phyloP scores from a whole-genome alignment of 495 filamentous ascomycete species.

The Recurvomyces mirabilis region DNA sequence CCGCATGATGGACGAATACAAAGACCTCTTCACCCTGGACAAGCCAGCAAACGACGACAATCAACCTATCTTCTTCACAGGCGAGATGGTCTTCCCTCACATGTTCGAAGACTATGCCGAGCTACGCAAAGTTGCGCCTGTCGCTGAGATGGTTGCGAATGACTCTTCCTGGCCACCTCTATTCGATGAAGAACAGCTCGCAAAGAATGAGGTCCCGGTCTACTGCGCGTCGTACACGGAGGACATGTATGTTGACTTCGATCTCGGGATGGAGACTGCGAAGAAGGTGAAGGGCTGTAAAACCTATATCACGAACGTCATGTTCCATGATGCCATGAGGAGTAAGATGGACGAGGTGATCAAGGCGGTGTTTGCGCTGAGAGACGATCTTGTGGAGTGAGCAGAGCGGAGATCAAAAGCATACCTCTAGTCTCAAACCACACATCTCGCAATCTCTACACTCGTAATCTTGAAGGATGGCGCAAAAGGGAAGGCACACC shows the following conservation, averaged over 20 bases:
- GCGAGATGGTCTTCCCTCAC: conserved; percentile 82
- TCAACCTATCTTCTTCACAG: conserved; percentile 67
- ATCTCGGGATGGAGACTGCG: conserved; percentile 60
- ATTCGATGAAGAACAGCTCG: conserved; percentile 62
- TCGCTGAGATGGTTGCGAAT: conserved; percentile 58
- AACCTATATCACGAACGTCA: conserved; percentile 69
- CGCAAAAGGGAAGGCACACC: no score
- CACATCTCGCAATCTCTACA: no score
- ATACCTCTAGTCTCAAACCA: no score
- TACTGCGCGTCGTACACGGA: conserved; percentile 78
- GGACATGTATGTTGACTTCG: conserved; percentile 90
- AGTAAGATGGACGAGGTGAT: conserved; percentile 58
- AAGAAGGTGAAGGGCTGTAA: conserved; percentile 63
- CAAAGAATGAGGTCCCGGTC: conserved; percentile 72
- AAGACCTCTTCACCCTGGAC: conserved; percentile 37
- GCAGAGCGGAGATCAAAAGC: no score
- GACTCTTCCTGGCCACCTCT: conserved; percentile 59
- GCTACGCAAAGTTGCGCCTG: conserved; percentile 49
- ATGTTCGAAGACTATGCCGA: conserved; percentile 70
- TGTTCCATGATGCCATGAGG: conserved; percentile 77
- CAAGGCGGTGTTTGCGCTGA: conserved; percentile 26
- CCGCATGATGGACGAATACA: conserved; percentile 34
- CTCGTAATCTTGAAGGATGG: no score
- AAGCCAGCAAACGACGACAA: conserved; percentile 22
- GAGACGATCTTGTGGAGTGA: conserved; percentile 34